Base-by-base conservation (phyloP, 2,329 filamentous ascomycete genomes). In the Graphilbum ipis-grandicollis region DNA sequence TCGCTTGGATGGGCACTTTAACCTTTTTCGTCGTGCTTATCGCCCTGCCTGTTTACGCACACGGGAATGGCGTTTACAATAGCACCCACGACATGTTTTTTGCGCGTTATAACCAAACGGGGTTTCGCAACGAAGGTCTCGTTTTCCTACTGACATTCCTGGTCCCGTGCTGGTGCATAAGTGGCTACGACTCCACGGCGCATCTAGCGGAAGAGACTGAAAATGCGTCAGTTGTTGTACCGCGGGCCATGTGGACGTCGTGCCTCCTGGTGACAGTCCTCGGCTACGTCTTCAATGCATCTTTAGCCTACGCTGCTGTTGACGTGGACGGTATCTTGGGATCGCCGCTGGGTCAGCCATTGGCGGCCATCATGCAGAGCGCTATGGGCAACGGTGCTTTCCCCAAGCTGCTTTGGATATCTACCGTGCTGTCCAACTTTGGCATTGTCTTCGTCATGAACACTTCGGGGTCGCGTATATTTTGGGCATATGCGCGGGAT, bases 401-500 rank as follows among this genome's bases (percentile, higher is more conserved):
- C 15, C 19, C 33, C 30, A 32, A 30, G 15, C n/a, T 36, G 3
- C 33, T 39, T 4, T 39, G 38, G 38, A 28, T 39, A 8, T 39
- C 33, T 30, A 36, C 34, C 4, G 38, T 39, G 14, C 23, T 39
- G 21, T 39, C 38, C 17, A 39, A 39, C 19, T 39, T 39, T 33
- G 38, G 38, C 23, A 33, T 39, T 25, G 38, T 39, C 23, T 39
- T 39, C 10, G 38, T 39, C 14, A 39, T 36, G 33, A 39, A 39
- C 34, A 39, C 38, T 3, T 33, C 38, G 1, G 38, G 38, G n/a
- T 36, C 38, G 4, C 38, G 38, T 14, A 39, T 39, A 10, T 36
- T 32, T 15, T 39, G 9, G 9, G 38, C 38, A 8, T 39, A 39
- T 28, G 38, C 38, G 4, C 38, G 38, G 12, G 38, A 39, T 21